Evolutionary conservation across 768 basidiomycete species (phyloP).

Genomic region (Lyophyllum semitale): DNA sequence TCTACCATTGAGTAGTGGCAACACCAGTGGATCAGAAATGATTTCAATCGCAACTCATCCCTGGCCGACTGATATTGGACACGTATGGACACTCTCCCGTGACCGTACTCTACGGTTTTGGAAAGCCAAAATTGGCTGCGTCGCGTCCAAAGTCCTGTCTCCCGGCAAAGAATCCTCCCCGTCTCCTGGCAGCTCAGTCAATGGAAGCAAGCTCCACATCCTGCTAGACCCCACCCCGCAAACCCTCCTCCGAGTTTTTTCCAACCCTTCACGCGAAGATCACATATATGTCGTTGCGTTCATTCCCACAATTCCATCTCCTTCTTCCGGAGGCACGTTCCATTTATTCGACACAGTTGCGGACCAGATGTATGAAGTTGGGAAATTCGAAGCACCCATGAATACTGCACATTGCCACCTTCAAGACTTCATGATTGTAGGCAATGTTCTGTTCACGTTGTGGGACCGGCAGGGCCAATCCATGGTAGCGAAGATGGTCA

Average conservation of each 20-base stretch:
- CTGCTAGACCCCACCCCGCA: conserved; percentile 64
- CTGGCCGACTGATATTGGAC: conserved; percentile 72
- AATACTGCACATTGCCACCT: conserved; percentile 69
- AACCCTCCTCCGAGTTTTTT: conserved; percentile 66
- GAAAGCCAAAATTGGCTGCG: conserved; percentile 75
- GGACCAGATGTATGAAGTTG: conserved; percentile 62
- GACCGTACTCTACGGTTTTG: conserved; percentile 85
- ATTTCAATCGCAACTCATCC: conserved; percentile 73
- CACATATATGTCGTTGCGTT: conserved; percentile 70
- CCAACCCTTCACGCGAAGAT: conserved; percentile 44
- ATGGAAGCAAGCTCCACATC: conserved; percentile 37
- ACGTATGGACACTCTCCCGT: conserved; percentile 84
- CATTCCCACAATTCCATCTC: conserved; percentile 64
- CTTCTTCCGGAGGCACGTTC: conserved; percentile 80
- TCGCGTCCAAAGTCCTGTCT: conserved; percentile 60
- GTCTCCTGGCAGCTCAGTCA: conserved; percentile 29
- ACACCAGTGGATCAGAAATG: conserved; percentile 56
- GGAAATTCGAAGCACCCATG: conserved; percentile 59
- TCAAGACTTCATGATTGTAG: conserved; percentile 73
- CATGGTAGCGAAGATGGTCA: conserved; percentile 57
- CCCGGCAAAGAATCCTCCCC: conserved; percentile 33
- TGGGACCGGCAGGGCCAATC: conserved; percentile 85
- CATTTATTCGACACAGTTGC: conserved; percentile 57
- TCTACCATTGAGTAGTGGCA: conserved; percentile 52
- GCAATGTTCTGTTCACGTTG: conserved; percentile 60